A percentile compares a stretch with the other conserved stretches of the same genome.
Evolutionary conservation across 2,329 filamentous ascomycete genomes (phyloP).

Genomic region (Aspergillus sergii): DNA sequence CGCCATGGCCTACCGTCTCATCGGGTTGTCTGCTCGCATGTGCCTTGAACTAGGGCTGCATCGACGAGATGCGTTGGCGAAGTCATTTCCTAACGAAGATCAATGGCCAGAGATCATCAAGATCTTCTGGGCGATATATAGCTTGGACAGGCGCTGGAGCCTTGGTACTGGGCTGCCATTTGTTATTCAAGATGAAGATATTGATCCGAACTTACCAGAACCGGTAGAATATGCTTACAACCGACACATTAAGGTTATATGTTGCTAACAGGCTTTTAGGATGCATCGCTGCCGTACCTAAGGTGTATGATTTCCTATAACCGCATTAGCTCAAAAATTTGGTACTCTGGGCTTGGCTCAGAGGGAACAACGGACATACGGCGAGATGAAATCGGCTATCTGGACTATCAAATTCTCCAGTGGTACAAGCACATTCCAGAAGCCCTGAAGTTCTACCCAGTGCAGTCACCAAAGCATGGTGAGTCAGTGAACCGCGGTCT

Average conservation of each 20-base stretch:
- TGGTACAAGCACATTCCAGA: conserved; percentile 80
- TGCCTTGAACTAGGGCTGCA: conserved; percentile 84
- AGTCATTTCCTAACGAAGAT: conserved; percentile 66
- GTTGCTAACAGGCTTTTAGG: conserved; percentile 29
- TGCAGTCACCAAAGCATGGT: conserved; percentile 50
- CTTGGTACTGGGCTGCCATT: conserved; percentile 89
- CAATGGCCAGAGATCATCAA: conserved; percentile 69
- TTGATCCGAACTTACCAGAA: conserved; percentile 76
- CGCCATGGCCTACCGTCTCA: conserved; percentile 80
- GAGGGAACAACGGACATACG: conserved; percentile 68
- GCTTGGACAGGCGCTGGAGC: conserved; percentile 83
- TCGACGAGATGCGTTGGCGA: conserved; percentile 70
- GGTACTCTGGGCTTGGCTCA: conserved; percentile 74
- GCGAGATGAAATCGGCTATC: conserved; percentile 73
- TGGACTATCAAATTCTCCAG: conserved; percentile 81
- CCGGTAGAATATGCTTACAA: conserved; percentile 59
- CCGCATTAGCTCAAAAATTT: conserved; percentile 80
- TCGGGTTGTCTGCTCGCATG: conserved; percentile 78
- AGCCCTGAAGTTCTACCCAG: conserved; percentile 63
- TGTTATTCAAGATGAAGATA: conserved; percentile 80
- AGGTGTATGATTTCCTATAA: conserved; percentile 85
- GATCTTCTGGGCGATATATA: conserved; percentile 85
- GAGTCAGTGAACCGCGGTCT: conserved; percentile 64
- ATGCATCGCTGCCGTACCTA: conserved; percentile 65
- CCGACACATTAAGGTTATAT: neutral